Evolutionary conservation across 2,329 filamentous ascomycete species (phyloP), one percentile per base, ranked within the genome.

Genomic region (Pseudofabraea citricarpa): DNA sequence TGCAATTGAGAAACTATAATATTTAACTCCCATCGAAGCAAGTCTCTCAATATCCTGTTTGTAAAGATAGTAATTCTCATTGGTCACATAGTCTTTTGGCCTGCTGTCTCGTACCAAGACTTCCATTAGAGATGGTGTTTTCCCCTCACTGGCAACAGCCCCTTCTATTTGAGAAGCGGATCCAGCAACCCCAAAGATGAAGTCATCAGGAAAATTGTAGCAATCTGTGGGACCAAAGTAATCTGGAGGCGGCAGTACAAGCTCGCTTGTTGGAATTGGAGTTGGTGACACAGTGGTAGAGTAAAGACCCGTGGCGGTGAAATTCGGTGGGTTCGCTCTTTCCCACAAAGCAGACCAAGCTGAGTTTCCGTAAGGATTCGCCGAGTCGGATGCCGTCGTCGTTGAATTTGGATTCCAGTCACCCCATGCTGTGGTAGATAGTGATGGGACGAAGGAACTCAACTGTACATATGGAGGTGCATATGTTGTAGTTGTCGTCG

Each of bases 201-300:
- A 69, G n/a, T 59, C 57, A 5, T 55, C 44, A 1, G 66, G 66
- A 6, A 71, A 58, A 47, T 67, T 66, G 31, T 61, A 47, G 27
- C 27, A 31, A 15, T 31, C 27, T 31, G 13, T 15, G 16, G 13
- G 16, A n/a, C 27, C 16, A 15, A 31, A 15, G 16, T 31, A 31
- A 31, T 31, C 9, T 15, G 27, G 13, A 31, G 77, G 76, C 0
- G 77, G 77, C 1, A 77, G 63, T 4, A 79, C 62, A 2, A 81
- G 64, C 44, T 80, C 74, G 41, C 62, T 71, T 1, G 65, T 74
- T 0, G 75, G 71, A 2, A 81, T 60, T 0, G 76, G 68, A 0
- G 75, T 80, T 0, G 77, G 73, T 4, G 63, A 66, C 1, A 77
- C 75, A 0, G 75, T 80, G 0, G 75, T 75, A 2, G 66, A 67